These are phyloP conservation scores for Lentinula edodes DNA, from an alignment of 768 basidiomycete genomes.

Conservation along the genomic window DNA sequence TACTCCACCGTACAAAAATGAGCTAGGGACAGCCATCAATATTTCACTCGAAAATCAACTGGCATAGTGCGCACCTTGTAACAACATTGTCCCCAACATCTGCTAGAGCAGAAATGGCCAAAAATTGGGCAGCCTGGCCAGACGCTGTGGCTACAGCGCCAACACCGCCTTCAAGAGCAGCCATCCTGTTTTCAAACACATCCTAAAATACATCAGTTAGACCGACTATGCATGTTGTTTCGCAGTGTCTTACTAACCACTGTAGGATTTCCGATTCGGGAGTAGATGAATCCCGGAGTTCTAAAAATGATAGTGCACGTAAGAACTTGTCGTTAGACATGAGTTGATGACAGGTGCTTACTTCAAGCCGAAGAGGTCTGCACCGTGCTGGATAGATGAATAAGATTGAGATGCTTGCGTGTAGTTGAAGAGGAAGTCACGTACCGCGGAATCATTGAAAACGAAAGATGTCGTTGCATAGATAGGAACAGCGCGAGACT, in stretches of 20 bases:
- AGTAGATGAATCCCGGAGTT: constrained; percentile 57
- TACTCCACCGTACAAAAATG: constrained; percentile 57
- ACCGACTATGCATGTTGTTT: not conserved
- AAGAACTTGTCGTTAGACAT: not conserved
- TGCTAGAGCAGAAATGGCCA: constrained; percentile 50
- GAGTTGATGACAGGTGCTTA: constrained; percentile 14
- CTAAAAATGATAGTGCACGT: constrained; percentile 18
- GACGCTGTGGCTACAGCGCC: constrained; percentile 49
- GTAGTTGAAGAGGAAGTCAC: constrained; percentile 11
- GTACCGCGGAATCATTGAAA: constrained; percentile 64
- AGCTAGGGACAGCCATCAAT: constrained; percentile 21
- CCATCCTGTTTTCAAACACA: constrained; percentile 51
- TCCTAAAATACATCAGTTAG: constrained; percentile 25
- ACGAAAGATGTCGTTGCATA: constrained; percentile 69
- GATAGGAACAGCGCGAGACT: constrained; percentile 71
- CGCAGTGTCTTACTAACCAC: constrained; percentile 27
- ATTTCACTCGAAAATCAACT: not conserved
- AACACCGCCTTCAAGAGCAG: constrained; percentile 47
- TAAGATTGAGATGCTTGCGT: not conserved
- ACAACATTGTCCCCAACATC: constrained; percentile 61
- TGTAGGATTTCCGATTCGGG: constrained; percentile 65
- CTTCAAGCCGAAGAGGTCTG: constrained; percentile 65
- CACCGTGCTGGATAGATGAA: constrained; percentile 46
- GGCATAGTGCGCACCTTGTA: constrained; percentile 34
- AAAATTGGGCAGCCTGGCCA: constrained; percentile 59